phyloP scores from a whole-genome alignment of 1,284 basidiomycete species.

The Fomitopsis pinicola region DNA sequence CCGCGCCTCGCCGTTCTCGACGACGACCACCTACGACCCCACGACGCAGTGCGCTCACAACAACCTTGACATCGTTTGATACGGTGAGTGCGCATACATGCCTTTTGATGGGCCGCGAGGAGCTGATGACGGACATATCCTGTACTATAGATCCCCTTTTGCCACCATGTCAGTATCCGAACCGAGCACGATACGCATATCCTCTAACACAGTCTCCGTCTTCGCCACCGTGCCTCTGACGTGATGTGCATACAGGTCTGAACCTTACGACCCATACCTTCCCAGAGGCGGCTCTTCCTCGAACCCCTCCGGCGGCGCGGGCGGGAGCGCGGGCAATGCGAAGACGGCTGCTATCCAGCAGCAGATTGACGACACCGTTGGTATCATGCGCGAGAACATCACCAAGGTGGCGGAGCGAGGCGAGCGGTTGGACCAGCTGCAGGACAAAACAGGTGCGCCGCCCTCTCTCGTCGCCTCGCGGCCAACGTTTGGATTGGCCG shows the following conservation, averaged over 20 bases:
- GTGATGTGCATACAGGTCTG: conserved; percentile 53
- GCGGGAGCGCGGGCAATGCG: conserved; percentile 50
- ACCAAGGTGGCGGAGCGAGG: conserved; percentile 94
- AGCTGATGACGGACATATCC: neutral
- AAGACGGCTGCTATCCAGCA: conserved; percentile 92
- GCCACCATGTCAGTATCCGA: conserved; percentile 20
- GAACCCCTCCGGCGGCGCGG: conserved; percentile 42
- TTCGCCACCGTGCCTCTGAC: conserved; percentile 1
- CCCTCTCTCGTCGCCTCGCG: neutral
- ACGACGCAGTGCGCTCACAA: conserved; percentile 12
- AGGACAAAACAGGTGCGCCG: conserved; percentile 93
- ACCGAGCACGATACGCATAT: neutral
- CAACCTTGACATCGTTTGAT: conserved; percentile 16
- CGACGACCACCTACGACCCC: conserved; percentile 23
- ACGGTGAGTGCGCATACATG: conserved; percentile 13
- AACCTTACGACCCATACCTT: conserved; percentile 96
- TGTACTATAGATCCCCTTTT: conserved; percentile 6
- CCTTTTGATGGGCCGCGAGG: neutral
- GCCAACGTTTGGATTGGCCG: neutral
- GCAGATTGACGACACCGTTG: conserved; percentile 94
- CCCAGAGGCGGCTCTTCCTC: conserved; percentile 71
- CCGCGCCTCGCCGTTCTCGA: conserved; percentile 14
- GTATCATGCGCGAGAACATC: conserved; percentile 98
- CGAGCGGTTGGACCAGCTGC: conserved; percentile 89
- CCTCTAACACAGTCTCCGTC: conserved; percentile 9